These are phyloP conservation scores for Arabis hirsuta DNA, from an alignment of 345 rosid genomes.

Conservation along the genomic window DNA sequence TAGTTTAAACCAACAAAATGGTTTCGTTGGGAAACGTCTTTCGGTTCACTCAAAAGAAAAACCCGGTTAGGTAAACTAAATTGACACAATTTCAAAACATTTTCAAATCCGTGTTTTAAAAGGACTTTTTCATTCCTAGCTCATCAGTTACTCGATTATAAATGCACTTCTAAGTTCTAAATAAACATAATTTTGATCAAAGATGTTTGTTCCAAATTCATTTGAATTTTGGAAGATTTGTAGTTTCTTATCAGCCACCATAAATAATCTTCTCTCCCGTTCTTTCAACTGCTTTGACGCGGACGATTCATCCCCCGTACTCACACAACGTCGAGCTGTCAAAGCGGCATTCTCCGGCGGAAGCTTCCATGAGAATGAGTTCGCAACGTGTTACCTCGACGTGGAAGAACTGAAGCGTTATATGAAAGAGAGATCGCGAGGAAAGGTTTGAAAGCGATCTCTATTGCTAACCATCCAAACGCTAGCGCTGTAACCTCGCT, in stretches of 20 bases:
- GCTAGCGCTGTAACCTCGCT: no score
- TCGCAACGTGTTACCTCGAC: constrained; percentile 63
- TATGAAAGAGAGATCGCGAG: constrained; percentile 59
- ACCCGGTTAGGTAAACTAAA: background rate
- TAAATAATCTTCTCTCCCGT: constrained; percentile 83
- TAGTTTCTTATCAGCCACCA: constrained; percentile 13
- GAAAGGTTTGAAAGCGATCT: no score
- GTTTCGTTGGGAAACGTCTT: constrained; percentile 12
- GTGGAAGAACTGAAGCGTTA: constrained; percentile 74
- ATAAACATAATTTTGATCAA: background rate
- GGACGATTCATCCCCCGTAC: constrained; percentile 46
- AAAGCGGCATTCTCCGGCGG: constrained; percentile 46
- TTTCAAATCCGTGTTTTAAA: constrained; percentile 30
- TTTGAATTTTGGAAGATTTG: background rate
- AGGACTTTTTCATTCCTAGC: constrained; percentile 21
- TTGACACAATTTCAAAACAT: no score
- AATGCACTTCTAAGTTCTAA: background rate
- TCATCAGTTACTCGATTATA: constrained; percentile 6
- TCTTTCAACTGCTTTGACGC: constrained; percentile 57
- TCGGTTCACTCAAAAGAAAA: background rate
- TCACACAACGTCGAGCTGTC: constrained; percentile 49
- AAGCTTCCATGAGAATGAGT: constrained; percentile 34
- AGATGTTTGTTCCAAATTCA: background rate
- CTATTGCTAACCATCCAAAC: no score
- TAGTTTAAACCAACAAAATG: constrained; percentile 5